phyloP scores from a whole-genome alignment of 495 filamentous ascomycete species.

The Penicillium macrosclerotiorum region DNA sequence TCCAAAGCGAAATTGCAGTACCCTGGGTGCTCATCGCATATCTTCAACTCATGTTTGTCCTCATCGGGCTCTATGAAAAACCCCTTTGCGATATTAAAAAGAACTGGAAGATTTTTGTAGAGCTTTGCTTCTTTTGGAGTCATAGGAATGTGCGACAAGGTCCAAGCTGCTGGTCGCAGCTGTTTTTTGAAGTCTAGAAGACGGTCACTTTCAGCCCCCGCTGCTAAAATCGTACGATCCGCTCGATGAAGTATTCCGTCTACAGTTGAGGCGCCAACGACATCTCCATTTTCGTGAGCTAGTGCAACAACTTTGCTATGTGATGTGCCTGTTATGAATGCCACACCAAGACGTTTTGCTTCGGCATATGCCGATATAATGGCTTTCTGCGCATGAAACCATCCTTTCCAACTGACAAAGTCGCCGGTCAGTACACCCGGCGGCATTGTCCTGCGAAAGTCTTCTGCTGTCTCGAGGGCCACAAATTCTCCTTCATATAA shows the following conservation, averaged over 20 bases:
- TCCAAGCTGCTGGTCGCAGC: conserved; percentile 54
- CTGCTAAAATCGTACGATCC: conserved; percentile 42
- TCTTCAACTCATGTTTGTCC: conserved; percentile 50
- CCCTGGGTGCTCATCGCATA: conserved; percentile 57
- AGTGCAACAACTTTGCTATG: conserved; percentile 39
- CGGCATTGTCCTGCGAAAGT: conserved; percentile 52
- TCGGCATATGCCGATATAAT: conserved; percentile 43
- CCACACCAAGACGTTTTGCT: conserved; percentile 42
- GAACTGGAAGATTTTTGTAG: conserved; percentile 47
- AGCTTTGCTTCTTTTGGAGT: conserved; percentile 38
- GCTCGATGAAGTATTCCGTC: conserved; percentile 35
- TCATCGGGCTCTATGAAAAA: conserved; percentile 58
- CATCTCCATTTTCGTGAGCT: conserved; percentile 29
- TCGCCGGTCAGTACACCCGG: conserved; percentile 48
- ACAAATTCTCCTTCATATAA: conserved; percentile 24
- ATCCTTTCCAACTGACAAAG: conserved; percentile 52
- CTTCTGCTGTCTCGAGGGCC: conserved; percentile 33
- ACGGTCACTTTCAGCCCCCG: conserved; percentile 45
- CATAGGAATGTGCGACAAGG: conserved; percentile 49
- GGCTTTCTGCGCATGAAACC: conserved; percentile 44
- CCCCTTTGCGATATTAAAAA: conserved; percentile 51
- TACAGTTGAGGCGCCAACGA: conserved; percentile 35
- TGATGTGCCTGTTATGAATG: conserved; percentile 38
- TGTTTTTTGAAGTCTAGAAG: conserved; percentile 53
- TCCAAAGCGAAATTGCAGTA: conserved; percentile 47